Conservation (phyloP, 768 basidiomycete genomes). For the Boletus subcaerulescens region DNA sequence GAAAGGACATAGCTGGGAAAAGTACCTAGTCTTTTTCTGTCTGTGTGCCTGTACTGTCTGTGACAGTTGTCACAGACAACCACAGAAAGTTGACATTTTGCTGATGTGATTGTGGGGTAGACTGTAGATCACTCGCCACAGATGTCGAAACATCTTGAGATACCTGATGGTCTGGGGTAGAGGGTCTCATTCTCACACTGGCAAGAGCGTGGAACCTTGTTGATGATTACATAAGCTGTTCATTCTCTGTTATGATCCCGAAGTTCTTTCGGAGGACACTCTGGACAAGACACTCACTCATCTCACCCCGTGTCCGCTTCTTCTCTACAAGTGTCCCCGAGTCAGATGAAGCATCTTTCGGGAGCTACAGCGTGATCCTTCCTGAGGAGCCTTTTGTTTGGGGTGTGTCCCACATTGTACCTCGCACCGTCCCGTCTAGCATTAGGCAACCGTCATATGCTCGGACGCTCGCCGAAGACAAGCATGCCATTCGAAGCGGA, state of each 20-base stretch:
- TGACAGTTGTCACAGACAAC: no score
- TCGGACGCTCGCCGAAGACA: conserved; percentile 7
- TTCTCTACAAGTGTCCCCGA: not conserved
- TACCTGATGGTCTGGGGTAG: no score
- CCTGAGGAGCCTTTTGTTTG: conserved; percentile 63
- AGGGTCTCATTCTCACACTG: no score
- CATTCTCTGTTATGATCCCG: not conserved
- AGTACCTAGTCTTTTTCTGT: no score
- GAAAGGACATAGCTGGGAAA: no score
- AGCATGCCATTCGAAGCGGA: not conserved
- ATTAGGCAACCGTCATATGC: conserved; percentile 58
- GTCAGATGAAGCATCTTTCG: conserved; percentile 35
- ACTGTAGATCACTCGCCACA: no score
- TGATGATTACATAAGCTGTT: no score
- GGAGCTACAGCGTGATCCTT: conserved; percentile 58
- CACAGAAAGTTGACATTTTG: no score
- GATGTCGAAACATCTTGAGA: no score
- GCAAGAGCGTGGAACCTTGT: no score
- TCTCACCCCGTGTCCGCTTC: not conserved
- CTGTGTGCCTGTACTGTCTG: no score
- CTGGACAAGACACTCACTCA: not conserved
- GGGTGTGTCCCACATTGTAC: conserved; percentile 59
- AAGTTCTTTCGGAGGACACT: not conserved
- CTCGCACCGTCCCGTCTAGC: conserved; percentile 51
- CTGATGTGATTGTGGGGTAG: no score